phyloP scores from a whole-genome alignment of 1,284 basidiomycete species.

The Moniliophthora roreri region DNA sequence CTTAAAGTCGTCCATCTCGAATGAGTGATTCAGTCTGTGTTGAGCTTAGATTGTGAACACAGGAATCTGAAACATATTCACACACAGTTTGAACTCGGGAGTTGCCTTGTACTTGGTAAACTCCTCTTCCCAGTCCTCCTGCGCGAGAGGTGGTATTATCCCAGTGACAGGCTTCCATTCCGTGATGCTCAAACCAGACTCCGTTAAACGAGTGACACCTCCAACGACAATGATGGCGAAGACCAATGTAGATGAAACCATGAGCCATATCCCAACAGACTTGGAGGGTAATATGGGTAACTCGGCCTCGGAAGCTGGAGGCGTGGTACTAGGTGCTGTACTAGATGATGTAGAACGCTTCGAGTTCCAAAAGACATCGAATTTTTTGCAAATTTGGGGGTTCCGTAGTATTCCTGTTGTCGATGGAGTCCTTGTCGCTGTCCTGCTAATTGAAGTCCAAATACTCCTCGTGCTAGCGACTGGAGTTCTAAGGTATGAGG shows the following conservation, averaged over 20 bases:
- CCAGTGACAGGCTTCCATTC: conserved; percentile 98
- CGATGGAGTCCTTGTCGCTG: neutral
- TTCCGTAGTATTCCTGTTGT: neutral
- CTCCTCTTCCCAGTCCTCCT: conserved; percentile 83
- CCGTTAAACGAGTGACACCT: conserved; percentile 94
- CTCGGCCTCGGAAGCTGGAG: conserved; percentile 18
- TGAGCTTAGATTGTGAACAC: conserved; percentile 6
- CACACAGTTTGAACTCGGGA: conserved; percentile 93
- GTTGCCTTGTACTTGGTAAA: conserved; percentile 96
- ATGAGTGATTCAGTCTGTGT: conserved; percentile 82
- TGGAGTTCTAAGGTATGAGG: too few species aligned
- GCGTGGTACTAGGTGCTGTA: conserved; percentile 14
- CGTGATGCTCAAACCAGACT: conserved; percentile 96
- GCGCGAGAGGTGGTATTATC: conserved; percentile 78
- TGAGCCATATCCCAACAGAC: conserved; percentile 80
- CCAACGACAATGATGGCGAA: conserved; percentile 95
- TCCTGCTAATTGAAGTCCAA: too few species aligned
- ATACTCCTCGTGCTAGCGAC: too few species aligned
- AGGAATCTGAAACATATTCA: conserved; percentile 17
- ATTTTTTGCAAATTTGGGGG: too few species aligned
- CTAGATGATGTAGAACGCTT: conserved; percentile 6
- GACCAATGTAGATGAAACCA: conserved; percentile 82
- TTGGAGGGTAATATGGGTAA: conserved; percentile 70
- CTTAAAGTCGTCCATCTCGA: conserved; percentile 91
- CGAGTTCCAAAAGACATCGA: neutral